Percentiles rank a stretch among this genome's conserved stretches.
Evolutionary conservation across 2,329 filamentous ascomycete genomes (phyloP).

Genomic region (Beauveria sp.): DNA sequence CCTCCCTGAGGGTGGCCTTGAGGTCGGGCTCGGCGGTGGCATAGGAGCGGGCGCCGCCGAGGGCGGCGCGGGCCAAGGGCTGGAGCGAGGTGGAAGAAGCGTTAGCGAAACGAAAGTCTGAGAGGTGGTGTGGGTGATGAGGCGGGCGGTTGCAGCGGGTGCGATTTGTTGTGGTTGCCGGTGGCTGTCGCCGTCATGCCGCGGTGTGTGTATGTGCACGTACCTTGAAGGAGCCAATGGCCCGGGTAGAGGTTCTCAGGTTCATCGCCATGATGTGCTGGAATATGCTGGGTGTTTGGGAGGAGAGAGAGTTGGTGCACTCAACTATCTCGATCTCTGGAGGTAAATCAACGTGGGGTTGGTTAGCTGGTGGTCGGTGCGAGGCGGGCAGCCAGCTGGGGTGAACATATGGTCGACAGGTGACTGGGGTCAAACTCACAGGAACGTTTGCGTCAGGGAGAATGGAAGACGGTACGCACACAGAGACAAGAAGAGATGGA

Average conservation of each 20-base stretch:
- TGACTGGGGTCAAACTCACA: not conserved
- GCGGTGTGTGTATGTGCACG: constrained; percentile 17
- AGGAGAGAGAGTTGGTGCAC: not conserved
- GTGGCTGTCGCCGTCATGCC: not conserved
- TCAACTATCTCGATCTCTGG: constrained; percentile 8
- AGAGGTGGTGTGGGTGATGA: not conserved
- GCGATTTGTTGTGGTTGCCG: not conserved
- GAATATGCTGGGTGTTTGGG: not conserved
- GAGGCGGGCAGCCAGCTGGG: not conserved
- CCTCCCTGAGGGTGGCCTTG: constrained; percentile 74
- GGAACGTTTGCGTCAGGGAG: not conserved
- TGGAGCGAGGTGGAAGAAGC: constrained; percentile 11
- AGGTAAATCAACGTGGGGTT: constrained; percentile 8
- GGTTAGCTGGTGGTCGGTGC: constrained; percentile 8
- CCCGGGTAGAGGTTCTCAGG: constrained; percentile 52
- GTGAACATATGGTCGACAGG: no score
- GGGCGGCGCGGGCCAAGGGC: constrained; percentile 24
- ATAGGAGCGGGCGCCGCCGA: constrained; percentile 47
- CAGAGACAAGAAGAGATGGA: not conserved
- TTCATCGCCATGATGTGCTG: constrained; percentile 52
- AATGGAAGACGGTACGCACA: not conserved
- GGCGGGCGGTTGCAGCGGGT: not conserved
- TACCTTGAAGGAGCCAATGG: constrained; percentile 58
- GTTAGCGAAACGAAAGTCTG: not conserved
- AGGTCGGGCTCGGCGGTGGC: constrained; percentile 78